Conservation (phyloP, 371 early-diverging fungal species). For the Choanephora cucurbitarum region DNA sequence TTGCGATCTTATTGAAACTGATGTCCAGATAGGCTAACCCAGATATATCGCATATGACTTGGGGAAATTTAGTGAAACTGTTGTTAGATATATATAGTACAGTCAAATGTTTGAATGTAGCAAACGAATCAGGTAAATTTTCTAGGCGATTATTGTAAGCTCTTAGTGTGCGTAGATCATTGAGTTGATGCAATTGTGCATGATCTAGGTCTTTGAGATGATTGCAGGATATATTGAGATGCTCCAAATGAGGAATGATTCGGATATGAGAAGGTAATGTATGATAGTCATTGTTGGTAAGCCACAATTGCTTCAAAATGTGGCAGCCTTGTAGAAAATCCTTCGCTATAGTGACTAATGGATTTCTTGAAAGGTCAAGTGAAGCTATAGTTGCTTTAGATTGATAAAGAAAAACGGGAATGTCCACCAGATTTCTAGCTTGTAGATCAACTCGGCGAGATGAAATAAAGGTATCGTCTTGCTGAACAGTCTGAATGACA, state of each 20-base stretch:
- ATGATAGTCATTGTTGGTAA: constrained; percentile 70
- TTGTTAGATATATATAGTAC: constrained; percentile 81
- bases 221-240: constrained; percentile 79
- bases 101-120: constrained; percentile 57
- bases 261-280: constrained; percentile 64
- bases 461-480: constrained; percentile 36
- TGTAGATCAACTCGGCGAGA: constrained; percentile 61
- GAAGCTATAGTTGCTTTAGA: constrained; percentile 63
- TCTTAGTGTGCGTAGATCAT: constrained; percentile 57
- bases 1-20: constrained; percentile 80
- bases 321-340: constrained; percentile 77
- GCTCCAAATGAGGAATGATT: constrained; percentile 56
- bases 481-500: constrained; percentile 45
- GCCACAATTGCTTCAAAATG: constrained; percentile 62
- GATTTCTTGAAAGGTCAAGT: constrained; percentile 77
- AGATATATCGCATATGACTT: constrained; percentile 48
- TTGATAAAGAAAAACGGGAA: constrained; percentile 74
- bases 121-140: constrained; percentile 60
- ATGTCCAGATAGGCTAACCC: constrained; percentile 75
- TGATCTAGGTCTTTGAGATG: constrained; percentile 62
- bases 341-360: constrained; percentile 66
- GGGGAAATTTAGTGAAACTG: constrained; percentile 59
- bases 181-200: constrained; percentile 60
- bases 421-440: constrained; percentile 62
- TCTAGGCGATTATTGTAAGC: constrained; percentile 77